These are phyloP conservation scores for Abelmoschus esculentus DNA, from an alignment of 345 rosid genomes.

Conservation along the genomic window DNA sequence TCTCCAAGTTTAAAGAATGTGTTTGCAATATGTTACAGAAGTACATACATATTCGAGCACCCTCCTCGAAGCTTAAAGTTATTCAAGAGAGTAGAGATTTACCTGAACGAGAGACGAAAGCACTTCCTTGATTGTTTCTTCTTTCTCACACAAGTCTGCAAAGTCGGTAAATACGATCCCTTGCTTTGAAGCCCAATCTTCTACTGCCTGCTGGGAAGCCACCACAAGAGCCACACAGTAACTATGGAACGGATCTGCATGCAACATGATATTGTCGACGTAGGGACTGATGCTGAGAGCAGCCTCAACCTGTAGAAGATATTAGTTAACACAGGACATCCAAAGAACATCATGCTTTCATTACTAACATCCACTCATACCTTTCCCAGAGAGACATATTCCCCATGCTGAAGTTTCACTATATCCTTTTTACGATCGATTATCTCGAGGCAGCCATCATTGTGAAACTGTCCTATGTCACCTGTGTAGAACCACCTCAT, in stretches of 20 bases:
- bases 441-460: conserved; percentile 97
- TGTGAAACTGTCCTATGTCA: conserved; percentile 82
- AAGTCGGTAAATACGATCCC: conserved; percentile 44
- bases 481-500: conserved; percentile 99
- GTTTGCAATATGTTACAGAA: not conserved
- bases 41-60: not conserved
- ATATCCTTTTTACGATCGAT: conserved; percentile 95
- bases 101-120: conserved; percentile 78
- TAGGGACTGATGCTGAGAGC: conserved; percentile 65
- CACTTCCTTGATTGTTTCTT: conserved; percentile 63
- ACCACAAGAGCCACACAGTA: conserved; percentile 92
- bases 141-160: conserved; percentile 54
- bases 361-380: conserved; percentile 30
- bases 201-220: conserved; percentile 52
- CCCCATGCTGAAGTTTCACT: conserved; percentile 97
- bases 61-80: not conserved
- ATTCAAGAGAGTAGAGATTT: conserved; percentile 6
- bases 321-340: conserved; percentile 14
- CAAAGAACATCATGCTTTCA: not conserved
- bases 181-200: conserved; percentile 76
- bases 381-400: conserved; percentile 96
- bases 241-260: conserved; percentile 87
- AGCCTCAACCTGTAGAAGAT: conserved; percentile 68
- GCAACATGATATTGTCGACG: conserved; percentile 80
- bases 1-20: not conserved